These are phyloP conservation scores for Cladorrhinum sp. DNA, from an alignment of 2,329 filamentous ascomycete species.

Conservation along the genomic window DNA sequence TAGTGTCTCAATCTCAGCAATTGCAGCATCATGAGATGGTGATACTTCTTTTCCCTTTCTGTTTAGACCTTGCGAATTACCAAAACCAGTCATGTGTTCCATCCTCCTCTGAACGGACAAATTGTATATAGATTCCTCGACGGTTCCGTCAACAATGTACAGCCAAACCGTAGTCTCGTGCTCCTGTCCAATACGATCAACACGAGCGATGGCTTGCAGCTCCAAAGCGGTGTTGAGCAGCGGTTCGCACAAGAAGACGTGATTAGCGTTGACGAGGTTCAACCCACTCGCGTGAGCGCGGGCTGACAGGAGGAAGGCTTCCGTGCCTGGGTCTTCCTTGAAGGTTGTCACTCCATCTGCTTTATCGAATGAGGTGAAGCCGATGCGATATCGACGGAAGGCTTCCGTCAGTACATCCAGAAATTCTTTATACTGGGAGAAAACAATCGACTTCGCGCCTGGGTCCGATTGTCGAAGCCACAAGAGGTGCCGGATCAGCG, in stretches of 20 bases:
- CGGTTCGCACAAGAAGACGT: constrained; percentile 93
- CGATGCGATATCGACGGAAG: constrained; percentile 69
- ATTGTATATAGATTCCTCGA: constrained; percentile 89
- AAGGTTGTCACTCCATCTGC: constrained; percentile 70
- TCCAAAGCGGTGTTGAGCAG: constrained; percentile 91
- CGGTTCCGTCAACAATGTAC: constrained; percentile 85
- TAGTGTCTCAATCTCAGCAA: background rate
- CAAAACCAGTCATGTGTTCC: constrained; percentile 68
- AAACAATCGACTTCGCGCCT: constrained; percentile 88
- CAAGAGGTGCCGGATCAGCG: constrained; percentile 72
- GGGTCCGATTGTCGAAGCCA: constrained; percentile 84
- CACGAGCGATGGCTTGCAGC: constrained; percentile 89
- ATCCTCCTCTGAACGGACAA: constrained; percentile 77
- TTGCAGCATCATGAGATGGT: constrained; percentile 6
- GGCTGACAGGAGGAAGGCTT: constrained; percentile 87
- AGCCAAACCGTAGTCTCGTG: constrained; percentile 91
- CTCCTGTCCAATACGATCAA: constrained; percentile 89
- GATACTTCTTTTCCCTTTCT: constrained; percentile 40
- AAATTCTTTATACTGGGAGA: constrained; percentile 86
- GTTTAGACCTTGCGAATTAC: constrained; percentile 29
- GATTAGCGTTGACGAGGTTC: constrained; percentile 87
- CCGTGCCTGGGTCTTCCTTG: constrained; percentile 67
- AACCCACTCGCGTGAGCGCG: constrained; percentile 84
- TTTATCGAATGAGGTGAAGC: constrained; percentile 66
- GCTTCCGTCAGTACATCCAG: constrained; percentile 69